Evolutionary conservation across 192 early-diverging fungal species (phyloP).

Genomic region (Coemansia sp.): DNA sequence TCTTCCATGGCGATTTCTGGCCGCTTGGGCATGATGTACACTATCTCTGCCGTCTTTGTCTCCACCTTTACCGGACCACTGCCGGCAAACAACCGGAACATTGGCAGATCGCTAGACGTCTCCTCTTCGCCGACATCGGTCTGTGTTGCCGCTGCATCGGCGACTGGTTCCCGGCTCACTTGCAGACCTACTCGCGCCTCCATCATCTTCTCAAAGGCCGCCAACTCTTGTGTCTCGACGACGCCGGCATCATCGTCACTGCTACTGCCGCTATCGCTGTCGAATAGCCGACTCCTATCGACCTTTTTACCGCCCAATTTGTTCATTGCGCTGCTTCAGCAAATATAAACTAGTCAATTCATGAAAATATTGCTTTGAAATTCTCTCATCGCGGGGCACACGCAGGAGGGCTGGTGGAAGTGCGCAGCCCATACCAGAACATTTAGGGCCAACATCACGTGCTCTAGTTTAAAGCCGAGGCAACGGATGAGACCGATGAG

Average conservation of each 20-base stretch:
- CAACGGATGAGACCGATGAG: slow-evolving; percentile 17
- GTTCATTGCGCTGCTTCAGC: too few species aligned
- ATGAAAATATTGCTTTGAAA: too few species aligned
- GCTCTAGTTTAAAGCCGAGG: not conserved
- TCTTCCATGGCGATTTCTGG: slow-evolving; percentile 27
- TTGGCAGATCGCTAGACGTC: slow-evolving; percentile 5
- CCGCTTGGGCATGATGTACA: slow-evolving; percentile 19
- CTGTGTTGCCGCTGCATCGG: not conserved
- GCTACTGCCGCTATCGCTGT: slow-evolving; percentile 4
- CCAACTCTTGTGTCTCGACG: slow-evolving; percentile 38
- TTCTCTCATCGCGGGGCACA: too few species aligned
- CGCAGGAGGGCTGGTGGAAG: too few species aligned
- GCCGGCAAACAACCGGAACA: slow-evolving; percentile 44
- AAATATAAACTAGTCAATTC: too few species aligned
- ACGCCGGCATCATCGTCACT: not conserved
- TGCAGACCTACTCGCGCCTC: slow-evolving; percentile 18
- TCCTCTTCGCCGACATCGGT: not conserved
- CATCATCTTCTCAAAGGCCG: slow-evolving; percentile 40
- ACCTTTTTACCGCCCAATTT: slow-evolving; percentile 26
- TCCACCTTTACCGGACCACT: slow-evolving; percentile 36
- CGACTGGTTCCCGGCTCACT: not conserved
- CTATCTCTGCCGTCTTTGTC: slow-evolving; percentile 11
- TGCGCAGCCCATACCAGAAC: too few species aligned
- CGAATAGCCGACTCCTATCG: slow-evolving; percentile 35
- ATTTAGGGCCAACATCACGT: slow-evolving; percentile 11